Evolutionary conservation across 768 basidiomycete genomes (phyloP).

Genomic region (Chalciporus chontae): DNA sequence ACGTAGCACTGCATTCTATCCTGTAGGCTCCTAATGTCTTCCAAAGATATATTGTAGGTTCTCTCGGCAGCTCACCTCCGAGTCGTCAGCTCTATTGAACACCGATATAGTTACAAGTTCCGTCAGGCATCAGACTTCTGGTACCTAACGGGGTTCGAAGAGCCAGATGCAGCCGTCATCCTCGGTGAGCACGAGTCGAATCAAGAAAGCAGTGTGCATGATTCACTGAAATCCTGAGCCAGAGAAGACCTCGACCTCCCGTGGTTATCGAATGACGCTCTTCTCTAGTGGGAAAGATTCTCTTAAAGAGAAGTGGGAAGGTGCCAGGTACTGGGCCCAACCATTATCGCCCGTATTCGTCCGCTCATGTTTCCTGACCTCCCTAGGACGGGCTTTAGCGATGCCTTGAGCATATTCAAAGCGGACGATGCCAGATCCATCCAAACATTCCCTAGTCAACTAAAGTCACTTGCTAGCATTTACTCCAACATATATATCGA

Average conservation of each 20-base stretch:
- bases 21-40: conserved; percentile 13
- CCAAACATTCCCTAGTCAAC: conserved; percentile 49
- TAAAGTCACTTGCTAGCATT: conserved; percentile 52
- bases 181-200: conserved; percentile 49
- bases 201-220: neutral
- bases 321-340: conserved; percentile 51
- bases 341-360: neutral
- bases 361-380: conserved; percentile 1
- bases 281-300: conserved; percentile 76
- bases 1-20: conserved; percentile 31
- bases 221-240: conserved; percentile 5
- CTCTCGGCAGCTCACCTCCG: neutral
- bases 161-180: conserved; percentile 86
- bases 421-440: conserved; percentile 72
- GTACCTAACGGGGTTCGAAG: conserved; percentile 96
- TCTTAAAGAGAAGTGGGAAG: conserved; percentile 88
- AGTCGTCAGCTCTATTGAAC: conserved; percentile 10
- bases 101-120: conserved; percentile 77
- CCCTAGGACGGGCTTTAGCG: conserved; percentile 60
- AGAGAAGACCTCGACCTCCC: conserved; percentile 69
- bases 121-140: conserved; percentile 90
- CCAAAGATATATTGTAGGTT: conserved; percentile 72
- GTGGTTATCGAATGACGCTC: conserved; percentile 84
- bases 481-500: conserved; percentile 54
- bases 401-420: conserved; percentile 64